Conservation (phyloP, 805 yeast genomes). For the Yueomyces sp. region DNA sequence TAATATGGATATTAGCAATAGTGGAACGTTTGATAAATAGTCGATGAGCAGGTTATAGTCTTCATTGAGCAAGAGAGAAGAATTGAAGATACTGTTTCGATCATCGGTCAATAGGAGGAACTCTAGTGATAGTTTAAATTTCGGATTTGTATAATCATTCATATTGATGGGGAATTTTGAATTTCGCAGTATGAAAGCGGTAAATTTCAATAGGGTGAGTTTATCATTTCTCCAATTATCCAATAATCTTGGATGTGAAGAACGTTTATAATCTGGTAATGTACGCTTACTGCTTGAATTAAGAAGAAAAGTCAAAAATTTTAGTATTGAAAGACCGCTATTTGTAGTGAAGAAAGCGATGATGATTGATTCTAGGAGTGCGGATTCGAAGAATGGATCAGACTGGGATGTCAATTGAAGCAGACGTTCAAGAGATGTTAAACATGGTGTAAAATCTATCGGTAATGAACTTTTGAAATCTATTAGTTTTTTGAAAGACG, state of each 20-base stretch:
- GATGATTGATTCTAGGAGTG: constrained; percentile 5
- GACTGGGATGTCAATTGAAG: neutral
- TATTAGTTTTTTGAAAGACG: neutral
- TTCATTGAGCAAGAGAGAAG: neutral
- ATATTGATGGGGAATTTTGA: neutral
- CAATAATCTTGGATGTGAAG: neutral
- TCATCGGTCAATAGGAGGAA: neutral
- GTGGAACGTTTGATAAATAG: neutral
- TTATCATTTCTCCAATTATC: constrained; percentile 1
- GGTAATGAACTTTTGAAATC: neutral
- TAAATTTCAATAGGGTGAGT: neutral
- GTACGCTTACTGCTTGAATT: neutral
- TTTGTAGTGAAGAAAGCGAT: constrained; percentile 13
- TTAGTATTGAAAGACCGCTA: constrained; percentile 12
- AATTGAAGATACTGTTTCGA: too few species aligned
- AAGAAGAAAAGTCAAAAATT: constrained; percentile 1
- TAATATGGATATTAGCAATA: neutral
- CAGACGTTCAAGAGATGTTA: neutral
- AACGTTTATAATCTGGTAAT: neutral
- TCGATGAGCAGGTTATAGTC: neutral
- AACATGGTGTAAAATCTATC: neutral
- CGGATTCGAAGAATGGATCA: neutral
- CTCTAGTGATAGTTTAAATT: constrained; percentile 1
- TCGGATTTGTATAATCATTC: neutral
- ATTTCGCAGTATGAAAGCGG: neutral